Evolutionary conservation across 2,329 filamentous ascomycete genomes (phyloP), one percentile per base, ranked within the genome.

Genomic region (Grosmannia huntii): DNA sequence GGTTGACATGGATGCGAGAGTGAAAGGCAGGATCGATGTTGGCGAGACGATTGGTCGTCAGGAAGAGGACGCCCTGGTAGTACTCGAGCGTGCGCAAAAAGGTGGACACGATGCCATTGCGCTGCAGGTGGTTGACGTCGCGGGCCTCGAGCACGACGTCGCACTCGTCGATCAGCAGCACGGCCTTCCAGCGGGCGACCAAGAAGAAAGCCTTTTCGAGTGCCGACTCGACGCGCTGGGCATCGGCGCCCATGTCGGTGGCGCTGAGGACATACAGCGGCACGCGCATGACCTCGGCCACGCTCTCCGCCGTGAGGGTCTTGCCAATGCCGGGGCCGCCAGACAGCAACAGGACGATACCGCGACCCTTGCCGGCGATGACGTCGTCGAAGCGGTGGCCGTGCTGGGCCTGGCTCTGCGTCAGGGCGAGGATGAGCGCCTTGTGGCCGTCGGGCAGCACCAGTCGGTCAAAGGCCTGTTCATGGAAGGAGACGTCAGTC

Each of bases 111-210:
- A 76, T 64, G 55, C 68, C 69, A 66, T 76, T 76, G 53, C 72
- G 68, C 59, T 71, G 65, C 4, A 73, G 63, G 60, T 72, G 69
- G 56, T 68, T 62, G 6, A 65, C 60, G 4, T 49, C 49, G 7
- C 65, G 59, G 2, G 58, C 58, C 33, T 62, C 60, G 23, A 66
- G 58, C 31, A 65, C 64, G 44, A 64, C 61, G 63, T 85, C 83
- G 25, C 81, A 85, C 71, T 89, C 86, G 65, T 89, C 86, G 1
- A 89, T 78, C 4, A 90, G 76, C 0, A 89, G 73, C 2, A 90
- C 81, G 0, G 85, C 85, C 52, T 85, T 83, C 86, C 86, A 89
- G 1, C 78, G 78, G 61, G 87, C 83, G 1, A 86, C 86, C 61
- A 91, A 84, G 66, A 88, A 84, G 61, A 91, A 77, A 59, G 87